Evolutionary conservation across 2,329 filamentous ascomycete genomes (phyloP).

Genomic region (Bipolaris oryzae): DNA sequence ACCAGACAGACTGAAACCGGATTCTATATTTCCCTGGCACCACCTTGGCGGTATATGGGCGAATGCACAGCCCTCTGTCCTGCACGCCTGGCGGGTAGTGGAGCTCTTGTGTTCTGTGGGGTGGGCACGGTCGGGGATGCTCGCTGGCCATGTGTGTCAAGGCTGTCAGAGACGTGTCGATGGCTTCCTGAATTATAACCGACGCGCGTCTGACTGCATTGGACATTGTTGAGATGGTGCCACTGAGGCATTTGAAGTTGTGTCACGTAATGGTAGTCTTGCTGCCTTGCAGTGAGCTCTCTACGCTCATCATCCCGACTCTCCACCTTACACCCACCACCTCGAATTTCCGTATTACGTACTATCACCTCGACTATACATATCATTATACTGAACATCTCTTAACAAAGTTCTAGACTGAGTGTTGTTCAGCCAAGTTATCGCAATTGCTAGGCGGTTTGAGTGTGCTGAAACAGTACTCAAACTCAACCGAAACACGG

Average conservation of each 20-base stretch:
- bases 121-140: constrained; percentile 17
- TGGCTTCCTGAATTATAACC: constrained; percentile 9
- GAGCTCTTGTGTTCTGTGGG: constrained; percentile 20
- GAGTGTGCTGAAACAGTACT: constrained; percentile 31
- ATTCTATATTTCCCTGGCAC: constrained; percentile 15
- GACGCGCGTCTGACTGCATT: constrained; percentile 19
- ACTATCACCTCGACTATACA: neutral
- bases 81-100: constrained; percentile 11
- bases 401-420: neutral
- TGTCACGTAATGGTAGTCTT: neutral
- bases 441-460: constrained; percentile 3
- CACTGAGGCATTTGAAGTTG: neutral
- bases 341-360: neutral
- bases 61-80: constrained; percentile 13
- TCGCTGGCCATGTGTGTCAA: constrained; percentile 32
- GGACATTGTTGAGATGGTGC: neutral
- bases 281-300: neutral
- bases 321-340: too few species aligned
- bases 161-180: constrained; percentile 30
- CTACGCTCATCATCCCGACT: neutral
- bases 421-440: neutral
- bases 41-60: constrained; percentile 1
- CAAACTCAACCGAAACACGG: constrained; percentile 37
- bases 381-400: neutral
- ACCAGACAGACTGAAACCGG: constrained; percentile 41